phyloP scores from a whole-genome alignment of 2,329 filamentous ascomycete genomes.

The Epichloe bromicola region DNA sequence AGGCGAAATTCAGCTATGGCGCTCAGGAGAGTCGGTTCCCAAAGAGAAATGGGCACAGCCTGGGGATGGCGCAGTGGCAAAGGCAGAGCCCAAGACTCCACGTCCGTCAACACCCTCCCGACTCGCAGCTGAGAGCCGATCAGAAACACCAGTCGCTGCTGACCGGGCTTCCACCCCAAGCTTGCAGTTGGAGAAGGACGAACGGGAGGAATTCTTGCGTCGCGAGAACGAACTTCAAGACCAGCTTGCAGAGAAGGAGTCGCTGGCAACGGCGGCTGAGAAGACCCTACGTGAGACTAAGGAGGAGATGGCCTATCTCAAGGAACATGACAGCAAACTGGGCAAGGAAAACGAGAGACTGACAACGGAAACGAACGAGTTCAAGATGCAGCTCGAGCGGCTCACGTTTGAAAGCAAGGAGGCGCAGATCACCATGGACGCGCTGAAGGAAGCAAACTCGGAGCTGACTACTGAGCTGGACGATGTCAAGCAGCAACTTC shows the following conservation, averaged over 20 bases:
- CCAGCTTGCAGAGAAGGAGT: conserved; percentile 86
- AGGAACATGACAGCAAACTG: conserved; percentile 71
- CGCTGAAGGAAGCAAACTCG: conserved; percentile 85
- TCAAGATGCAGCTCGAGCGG: conserved; percentile 94
- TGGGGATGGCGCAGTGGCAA: conserved; percentile 31
- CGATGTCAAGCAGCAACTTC: conserved; percentile 87
- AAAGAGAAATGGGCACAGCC: conserved; percentile 77
- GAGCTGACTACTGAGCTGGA: conserved; percentile 88
- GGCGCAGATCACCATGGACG: conserved; percentile 93
- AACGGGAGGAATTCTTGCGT: conserved; percentile 87
- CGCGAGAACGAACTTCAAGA: conserved; percentile 96
- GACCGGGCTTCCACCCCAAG: conserved; percentile 82
- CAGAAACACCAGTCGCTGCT: conserved; percentile 52
- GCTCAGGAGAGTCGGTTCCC: conserved; percentile 74
- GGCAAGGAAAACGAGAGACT: conserved; percentile 86
- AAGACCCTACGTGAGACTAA: conserved; percentile 70
- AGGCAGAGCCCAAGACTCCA: conserved; percentile 30
- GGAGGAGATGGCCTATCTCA: conserved; percentile 73
- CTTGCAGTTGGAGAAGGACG: conserved; percentile 83
- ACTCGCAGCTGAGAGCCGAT: conserved; percentile 41
- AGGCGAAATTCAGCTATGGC: conserved; percentile 75
- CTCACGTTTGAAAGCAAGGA: conserved; percentile 94
- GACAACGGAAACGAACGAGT: conserved; percentile 74
- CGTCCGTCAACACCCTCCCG: conserved; percentile 41
- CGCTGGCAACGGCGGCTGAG: conserved; percentile 64